Evolutionary conservation across 2,329 filamentous ascomycete species (phyloP).

Genomic region (Cryoendolithus antarcticus): DNA sequence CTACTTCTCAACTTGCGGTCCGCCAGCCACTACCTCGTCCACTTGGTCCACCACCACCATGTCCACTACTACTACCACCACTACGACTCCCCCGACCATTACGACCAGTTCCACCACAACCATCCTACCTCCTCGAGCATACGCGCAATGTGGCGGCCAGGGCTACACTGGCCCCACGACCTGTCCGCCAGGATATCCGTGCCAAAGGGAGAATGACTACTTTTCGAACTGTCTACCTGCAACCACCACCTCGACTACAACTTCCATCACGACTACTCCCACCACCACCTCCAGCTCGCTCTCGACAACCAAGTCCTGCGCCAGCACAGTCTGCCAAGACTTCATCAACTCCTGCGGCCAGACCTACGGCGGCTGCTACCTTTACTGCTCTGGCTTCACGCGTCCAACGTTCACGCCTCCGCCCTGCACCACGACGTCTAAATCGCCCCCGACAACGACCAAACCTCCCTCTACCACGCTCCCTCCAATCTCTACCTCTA

Average conservation of each 20-base stretch:
- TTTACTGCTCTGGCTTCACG: conserved; percentile 6
- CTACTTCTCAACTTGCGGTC: too few relatives aligned
- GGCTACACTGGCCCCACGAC: conserved; percentile 18
- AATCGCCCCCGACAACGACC: neutral
- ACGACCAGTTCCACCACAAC: too few relatives aligned
- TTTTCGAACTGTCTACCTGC: conserved; percentile 21
- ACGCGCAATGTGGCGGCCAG: conserved; percentile 17
- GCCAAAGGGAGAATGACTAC: conserved; percentile 15
- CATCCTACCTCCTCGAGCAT: conserved; percentile 2
- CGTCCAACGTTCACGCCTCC: conserved; percentile 7
- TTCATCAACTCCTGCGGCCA: conserved; percentile 9
- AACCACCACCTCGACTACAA: conserved; percentile 6
- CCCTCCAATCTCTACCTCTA: too few relatives aligned
- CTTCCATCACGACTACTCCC: neutral
- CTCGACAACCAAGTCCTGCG: conserved; percentile 1
- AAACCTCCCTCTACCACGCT: too few relatives aligned
- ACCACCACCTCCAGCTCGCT: neutral
- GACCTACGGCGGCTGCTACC: conserved; percentile 10
- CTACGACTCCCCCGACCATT: too few relatives aligned
- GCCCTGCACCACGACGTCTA: conserved; percentile 4
- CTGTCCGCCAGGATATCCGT: conserved; percentile 21
- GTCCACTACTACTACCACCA: too few relatives aligned
- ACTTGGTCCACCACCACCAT: too few relatives aligned
- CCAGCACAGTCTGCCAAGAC: conserved; percentile 13
- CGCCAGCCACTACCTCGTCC: too few relatives aligned